phyloP scores from a whole-genome alignment of 305 asterid genomes.

The Solanum hybrid region DNA sequence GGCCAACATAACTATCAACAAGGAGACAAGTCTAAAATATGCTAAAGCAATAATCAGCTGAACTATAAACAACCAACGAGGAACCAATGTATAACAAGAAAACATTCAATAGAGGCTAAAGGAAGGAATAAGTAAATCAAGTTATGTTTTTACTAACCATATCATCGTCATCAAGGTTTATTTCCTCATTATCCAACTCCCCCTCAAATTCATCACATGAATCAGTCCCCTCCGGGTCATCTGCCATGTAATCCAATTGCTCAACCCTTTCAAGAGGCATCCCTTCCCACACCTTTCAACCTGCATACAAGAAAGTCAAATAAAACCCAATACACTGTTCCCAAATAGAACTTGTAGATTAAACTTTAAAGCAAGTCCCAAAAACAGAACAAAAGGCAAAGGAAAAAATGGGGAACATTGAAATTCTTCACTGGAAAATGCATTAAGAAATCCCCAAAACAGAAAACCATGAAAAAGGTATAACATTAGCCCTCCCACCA shows the following conservation, averaged over 20 bases:
- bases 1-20: not conserved
- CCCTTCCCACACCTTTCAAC: not conserved
- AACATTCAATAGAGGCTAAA: not conserved
- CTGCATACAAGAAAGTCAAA: not conserved
- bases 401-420: not conserved
- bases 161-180: conserved; percentile 49
- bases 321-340: not conserved
- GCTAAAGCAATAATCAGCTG: not conserved
- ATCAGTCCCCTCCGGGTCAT: conserved; percentile 32
- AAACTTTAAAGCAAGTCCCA: not conserved
- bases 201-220: conserved; percentile 41
- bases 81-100: not conserved
- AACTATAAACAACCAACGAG: not conserved
- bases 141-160: conserved; percentile 36
- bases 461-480: not conserved
- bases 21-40: not conserved
- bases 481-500: not conserved
- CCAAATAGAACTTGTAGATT: not conserved
- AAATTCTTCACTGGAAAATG: not conserved
- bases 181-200: conserved; percentile 33
- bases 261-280: conserved; percentile 1
- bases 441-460: not conserved
- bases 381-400: not conserved
- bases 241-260: conserved; percentile 26
- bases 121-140: not conserved